Conservation (phyloP, 2,329 filamentous ascomycete genomes). For the Alternaria sp. region DNA sequence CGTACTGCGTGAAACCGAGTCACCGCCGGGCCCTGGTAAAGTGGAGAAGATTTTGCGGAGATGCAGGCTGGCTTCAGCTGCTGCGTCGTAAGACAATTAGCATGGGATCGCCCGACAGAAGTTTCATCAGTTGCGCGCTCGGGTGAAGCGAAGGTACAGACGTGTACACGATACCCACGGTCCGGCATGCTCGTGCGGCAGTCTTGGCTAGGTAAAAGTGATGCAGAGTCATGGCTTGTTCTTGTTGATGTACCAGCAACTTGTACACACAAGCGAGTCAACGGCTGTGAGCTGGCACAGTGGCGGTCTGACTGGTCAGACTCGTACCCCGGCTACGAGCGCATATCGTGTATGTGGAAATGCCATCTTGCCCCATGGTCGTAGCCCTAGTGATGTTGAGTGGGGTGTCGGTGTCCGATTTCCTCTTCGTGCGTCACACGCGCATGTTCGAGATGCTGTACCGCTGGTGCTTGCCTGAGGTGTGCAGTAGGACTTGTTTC, state of each 20-base stretch:
- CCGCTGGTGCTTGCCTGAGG: conserved; percentile 2
- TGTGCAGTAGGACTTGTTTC: conserved; percentile 8
- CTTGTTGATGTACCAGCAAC: conserved; percentile 10
- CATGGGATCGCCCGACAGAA: conserved; percentile 16
- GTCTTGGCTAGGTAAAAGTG: background rate
- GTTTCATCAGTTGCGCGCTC: conserved; percentile 19
- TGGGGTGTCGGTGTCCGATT: conserved; percentile 2
- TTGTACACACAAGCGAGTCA: conserved; percentile 18
- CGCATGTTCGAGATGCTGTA: conserved; percentile 4
- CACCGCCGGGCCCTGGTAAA: conserved; percentile 12
- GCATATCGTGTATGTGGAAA: conserved; percentile 6
- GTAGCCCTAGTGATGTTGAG: background rate
- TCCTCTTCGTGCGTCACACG: background rate
- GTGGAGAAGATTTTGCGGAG: conserved; percentile 12
- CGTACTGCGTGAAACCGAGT: conserved; percentile 25
- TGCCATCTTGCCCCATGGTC: conserved; percentile 7
- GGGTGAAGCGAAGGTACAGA: conserved; percentile 18
- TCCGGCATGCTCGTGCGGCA: conserved; percentile 7
- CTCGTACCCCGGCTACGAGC: conserved; percentile 7
- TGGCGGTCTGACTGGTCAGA: conserved; percentile 12
- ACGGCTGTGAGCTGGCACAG: conserved; percentile 5
- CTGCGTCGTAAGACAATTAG: conserved; percentile 21
- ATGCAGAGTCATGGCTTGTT: background rate
- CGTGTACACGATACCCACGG: conserved; percentile 13
- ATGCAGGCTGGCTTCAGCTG: conserved; percentile 19